Conservation (phyloP, 345 rosid species). For the Melaleuca alternifolia region DNA sequence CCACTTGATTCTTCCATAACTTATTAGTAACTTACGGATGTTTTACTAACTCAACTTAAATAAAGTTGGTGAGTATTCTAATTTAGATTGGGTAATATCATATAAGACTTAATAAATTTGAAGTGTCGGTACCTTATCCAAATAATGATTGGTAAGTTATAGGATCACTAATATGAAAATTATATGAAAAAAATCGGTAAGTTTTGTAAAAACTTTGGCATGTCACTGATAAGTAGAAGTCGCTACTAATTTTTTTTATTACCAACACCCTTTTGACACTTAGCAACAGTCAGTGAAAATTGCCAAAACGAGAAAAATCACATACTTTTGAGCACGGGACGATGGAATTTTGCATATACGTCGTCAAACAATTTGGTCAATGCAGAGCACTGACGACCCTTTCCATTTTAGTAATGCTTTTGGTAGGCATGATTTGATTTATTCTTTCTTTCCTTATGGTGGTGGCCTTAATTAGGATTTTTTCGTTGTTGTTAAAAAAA, state of each 20-base stretch:
- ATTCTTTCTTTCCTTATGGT: background rate
- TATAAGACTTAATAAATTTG: background rate
- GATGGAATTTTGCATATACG: background rate
- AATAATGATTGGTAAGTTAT: background rate
- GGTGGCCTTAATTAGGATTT: background rate
- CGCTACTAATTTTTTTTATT: background rate
- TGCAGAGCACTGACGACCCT: background rate
- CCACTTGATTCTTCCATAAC: background rate
- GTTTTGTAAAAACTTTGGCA: background rate
- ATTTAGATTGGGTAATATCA: background rate
- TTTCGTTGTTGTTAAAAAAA: background rate
- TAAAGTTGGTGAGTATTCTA: background rate
- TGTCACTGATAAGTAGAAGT: background rate
- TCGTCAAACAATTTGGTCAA: background rate
- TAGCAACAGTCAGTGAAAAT: background rate
- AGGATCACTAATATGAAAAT: background rate
- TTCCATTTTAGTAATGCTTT: background rate
- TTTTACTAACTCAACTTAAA: background rate
- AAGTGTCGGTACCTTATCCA: background rate
- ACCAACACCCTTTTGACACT: background rate
- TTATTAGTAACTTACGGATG: background rate
- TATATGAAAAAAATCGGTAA: background rate
- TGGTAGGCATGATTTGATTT: background rate
- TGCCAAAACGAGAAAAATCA: background rate
- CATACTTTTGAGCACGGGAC: background rate